These are phyloP conservation scores for Gastrodia elata DNA, from an alignment of 106 monocot species.

Conservation along the genomic window DNA sequence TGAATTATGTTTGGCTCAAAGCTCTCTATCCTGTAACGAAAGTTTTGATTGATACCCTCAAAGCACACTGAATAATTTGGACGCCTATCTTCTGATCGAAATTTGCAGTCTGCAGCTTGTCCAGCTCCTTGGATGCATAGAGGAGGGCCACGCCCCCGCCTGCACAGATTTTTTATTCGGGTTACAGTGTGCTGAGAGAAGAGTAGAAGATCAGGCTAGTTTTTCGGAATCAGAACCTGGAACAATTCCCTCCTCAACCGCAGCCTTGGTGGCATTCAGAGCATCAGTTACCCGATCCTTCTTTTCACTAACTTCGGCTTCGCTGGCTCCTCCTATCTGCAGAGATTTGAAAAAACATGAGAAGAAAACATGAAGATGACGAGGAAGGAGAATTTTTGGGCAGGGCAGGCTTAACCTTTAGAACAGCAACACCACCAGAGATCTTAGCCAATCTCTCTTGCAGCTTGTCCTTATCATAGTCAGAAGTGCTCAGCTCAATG, in stretches of 20 bases:
- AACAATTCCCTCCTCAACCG: constrained; percentile 73
- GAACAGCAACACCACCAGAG: constrained; percentile 71
- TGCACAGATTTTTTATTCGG: not conserved
- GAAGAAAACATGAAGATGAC: not conserved
- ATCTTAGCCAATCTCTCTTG: constrained; percentile 70
- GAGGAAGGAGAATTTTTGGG: no score
- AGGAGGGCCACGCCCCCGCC: constrained; percentile 72
- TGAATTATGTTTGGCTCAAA: not conserved
- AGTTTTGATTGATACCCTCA: constrained; percentile 32
- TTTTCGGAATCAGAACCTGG: constrained; percentile 29
- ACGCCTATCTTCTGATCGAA: constrained; percentile 80
- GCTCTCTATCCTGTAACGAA: not conserved
- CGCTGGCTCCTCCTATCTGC: constrained; percentile 71
- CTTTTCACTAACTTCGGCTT: constrained; percentile 70
- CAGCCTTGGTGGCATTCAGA: constrained; percentile 71
- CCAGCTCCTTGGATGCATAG: constrained; percentile 54
- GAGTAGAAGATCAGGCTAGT: not conserved
- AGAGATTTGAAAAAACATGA: not conserved
- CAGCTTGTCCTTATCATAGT: constrained; percentile 66
- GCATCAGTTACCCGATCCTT: constrained; percentile 75
- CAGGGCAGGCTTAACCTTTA: constrained; percentile 46
- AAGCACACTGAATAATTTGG: constrained; percentile 69
- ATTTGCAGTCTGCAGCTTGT: constrained; percentile 55
- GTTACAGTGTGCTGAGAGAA: no score
- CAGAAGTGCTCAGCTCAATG: constrained; percentile 59